Conservation (phyloP, 345 rosid genomes). For the Mercurialis annua region DNA sequence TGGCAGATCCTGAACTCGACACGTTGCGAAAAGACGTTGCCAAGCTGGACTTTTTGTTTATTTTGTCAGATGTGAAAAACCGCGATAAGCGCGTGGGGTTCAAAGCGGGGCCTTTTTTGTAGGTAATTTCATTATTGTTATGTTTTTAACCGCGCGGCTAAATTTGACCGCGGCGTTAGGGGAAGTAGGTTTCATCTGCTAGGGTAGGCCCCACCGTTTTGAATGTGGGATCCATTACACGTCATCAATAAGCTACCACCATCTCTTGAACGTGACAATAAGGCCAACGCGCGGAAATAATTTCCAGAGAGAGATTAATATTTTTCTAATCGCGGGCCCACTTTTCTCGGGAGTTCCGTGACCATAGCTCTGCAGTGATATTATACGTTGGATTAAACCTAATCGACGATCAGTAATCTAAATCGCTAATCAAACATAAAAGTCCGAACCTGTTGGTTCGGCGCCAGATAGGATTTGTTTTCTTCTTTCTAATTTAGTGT, state of each 20-base stretch:
- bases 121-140: neutral
- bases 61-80: neutral
- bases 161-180: slow-evolving; percentile 32
- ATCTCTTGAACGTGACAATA: slow-evolving; percentile 46
- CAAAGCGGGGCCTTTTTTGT: neutral
- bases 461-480: slow-evolving; percentile 60
- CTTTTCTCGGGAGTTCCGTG: slow-evolving; percentile 78
- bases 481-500: too few species aligned
- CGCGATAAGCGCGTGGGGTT: slow-evolving; percentile 27
- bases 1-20: neutral
- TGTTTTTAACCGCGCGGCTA: slow-evolving; percentile 33
- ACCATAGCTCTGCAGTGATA: slow-evolving; percentile 42
- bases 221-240: slow-evolving; percentile 40
- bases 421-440: slow-evolving; percentile 33
- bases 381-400: slow-evolving; percentile 22
- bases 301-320: slow-evolving; percentile 39
- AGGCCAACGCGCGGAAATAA: slow-evolving; percentile 47
- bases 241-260: slow-evolving; percentile 47
- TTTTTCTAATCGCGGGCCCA: slow-evolving; percentile 37
- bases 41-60: slow-evolving; percentile 29
- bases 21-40: slow-evolving; percentile 25
- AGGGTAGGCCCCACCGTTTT: neutral
- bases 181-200: neutral
- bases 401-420: slow-evolving; percentile 35
- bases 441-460: slow-evolving; percentile 32